Base-by-base conservation (phyloP, 306 rosid species). In the Vicia faba region DNA sequence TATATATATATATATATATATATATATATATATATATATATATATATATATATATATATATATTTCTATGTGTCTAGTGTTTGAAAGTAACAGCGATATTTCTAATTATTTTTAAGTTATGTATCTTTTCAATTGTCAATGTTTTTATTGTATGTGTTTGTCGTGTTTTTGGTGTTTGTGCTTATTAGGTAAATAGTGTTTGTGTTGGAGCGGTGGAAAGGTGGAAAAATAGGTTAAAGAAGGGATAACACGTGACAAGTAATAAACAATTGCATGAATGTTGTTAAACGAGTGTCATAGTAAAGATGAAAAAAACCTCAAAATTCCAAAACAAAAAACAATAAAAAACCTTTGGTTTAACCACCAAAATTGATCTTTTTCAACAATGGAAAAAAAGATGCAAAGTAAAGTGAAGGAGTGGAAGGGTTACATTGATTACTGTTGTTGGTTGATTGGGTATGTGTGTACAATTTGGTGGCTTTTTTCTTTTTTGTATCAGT, bases 391-490 rank as follows among this genome's bases (percentile, higher is more conserved):
- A 25, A 65, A 54, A 48, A 64, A 77, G n/a, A 61, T 56, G 75
- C 43, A 55, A 60, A 40, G 28, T 2, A 83, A 68, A 26, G 51
- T 39, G 72, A 83, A 73, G 61, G 84, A 82, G 26, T 76, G 91
- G 91, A 81, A 75, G 49, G 12, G 3, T 4, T 75, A 85, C 48
- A 46, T 84, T 68, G 84, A 91, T 69, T 39, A 57, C 15, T 84
- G 84, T 8, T 88, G 61, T 68, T 88, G 91, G 96, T n/a, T 68
- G 36, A 71, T 86, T 60, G 97, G 97, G 40, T 84, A 63, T 61
- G 49, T 69, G 26, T 86, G 85, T 53, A 84, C 86, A 14, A 75
- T 74, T 61, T 91, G 93, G 91, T 88, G 97, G 96, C 46, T 88
- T 61, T 61, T 91, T 4, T 73, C 83, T 61, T 84, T 86, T 36